Base-by-base conservation (phyloP, 768 basidiomycete genomes). In the Russula virescens region DNA sequence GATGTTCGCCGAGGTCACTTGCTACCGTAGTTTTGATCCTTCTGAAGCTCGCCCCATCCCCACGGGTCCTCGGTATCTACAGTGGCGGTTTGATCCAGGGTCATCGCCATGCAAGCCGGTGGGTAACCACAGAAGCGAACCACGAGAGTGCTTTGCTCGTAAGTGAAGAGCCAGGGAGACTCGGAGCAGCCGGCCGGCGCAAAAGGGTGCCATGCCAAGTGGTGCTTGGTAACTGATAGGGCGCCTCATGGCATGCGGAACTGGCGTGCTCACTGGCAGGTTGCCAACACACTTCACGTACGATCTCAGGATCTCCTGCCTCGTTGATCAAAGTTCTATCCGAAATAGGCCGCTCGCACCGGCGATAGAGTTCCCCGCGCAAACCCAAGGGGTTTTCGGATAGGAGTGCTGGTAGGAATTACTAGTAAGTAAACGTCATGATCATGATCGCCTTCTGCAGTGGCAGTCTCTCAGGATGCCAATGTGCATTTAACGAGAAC, bases 231-330 rank as follows among this genome's bases (percentile, higher is more conserved):
- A 10, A 28, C 26, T 31, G 16, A 50, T 8, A 31, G 7, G 19
- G 43, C 55, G 42, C 55, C 28, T 56, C 55, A 4, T 42, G n/a
- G 9, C 55, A 56, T 46, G 55, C 43, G 28, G 55, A n/a, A 23
- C 31, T 56, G 28, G 43, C 55, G 43, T 56, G 55, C 25, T 34
- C 14, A n/a, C 43, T 46, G 31, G 55, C 11, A 46, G 43, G 55
- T 42, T 5, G 21, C 43, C 13, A 38, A 38, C 10, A 28, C 19
- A 46, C 40, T 55, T 56, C 55, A 56, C 55, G 38, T 16, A 55
- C n/a, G 9, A 19, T n/a, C 25, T 55, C 16, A 28, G 19, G 26
- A 21, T 21, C 14, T 28, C 2, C 21, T 23, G 43, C 55, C 55
- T 56, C 55, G 55, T 56, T 55, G 26, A 42, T n/a, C 31, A 21